Evolutionary conservation across 2,329 filamentous ascomycete species (phyloP).

Genomic region (Venturia oleaginea): DNA sequence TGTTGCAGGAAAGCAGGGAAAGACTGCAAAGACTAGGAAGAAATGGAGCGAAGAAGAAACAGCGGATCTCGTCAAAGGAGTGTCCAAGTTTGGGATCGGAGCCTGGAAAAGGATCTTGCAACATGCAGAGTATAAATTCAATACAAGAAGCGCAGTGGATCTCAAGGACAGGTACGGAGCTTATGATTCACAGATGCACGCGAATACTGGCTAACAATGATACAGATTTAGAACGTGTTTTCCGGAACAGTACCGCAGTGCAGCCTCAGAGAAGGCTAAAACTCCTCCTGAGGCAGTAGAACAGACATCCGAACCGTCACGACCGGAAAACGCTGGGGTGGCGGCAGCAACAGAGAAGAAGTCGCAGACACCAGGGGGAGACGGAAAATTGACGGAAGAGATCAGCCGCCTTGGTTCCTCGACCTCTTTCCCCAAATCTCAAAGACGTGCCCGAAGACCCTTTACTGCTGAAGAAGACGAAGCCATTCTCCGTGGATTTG

Average conservation of each 20-base stretch:
- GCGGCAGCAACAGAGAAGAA: neutral
- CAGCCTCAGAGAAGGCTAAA: neutral
- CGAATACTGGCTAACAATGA: neutral
- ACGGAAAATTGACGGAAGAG: slow-evolving; percentile 23
- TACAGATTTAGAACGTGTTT: slow-evolving; percentile 40
- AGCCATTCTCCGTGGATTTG: slow-evolving; percentile 49
- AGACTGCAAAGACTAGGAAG: slow-evolving; percentile 46
- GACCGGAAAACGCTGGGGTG: neutral
- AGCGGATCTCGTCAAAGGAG: slow-evolving; percentile 46
- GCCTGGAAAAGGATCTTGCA: slow-evolving; percentile 56
- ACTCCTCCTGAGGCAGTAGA: neutral
- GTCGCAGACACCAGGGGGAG: slow-evolving; percentile 16
- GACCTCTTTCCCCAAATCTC: slow-evolving; percentile 39
- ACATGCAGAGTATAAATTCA: slow-evolving; percentile 47
- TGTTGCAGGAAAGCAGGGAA: slow-evolving; percentile 24
- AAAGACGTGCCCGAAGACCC: slow-evolving; percentile 44
- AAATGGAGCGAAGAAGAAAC: slow-evolving; percentile 58
- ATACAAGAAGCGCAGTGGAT: slow-evolving; percentile 49
- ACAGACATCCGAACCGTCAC: neutral
- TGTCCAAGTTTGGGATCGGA: slow-evolving; percentile 52
- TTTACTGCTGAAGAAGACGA: slow-evolving; percentile 51
- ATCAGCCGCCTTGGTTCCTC: slow-evolving; percentile 39
- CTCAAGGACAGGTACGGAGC: slow-evolving; percentile 45
- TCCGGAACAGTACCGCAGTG: slow-evolving; percentile 37
- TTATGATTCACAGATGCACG: neutral